phyloP scores from a whole-genome alignment of 352 stramenopile species.

The Aphanomyces euteiches region DNA sequence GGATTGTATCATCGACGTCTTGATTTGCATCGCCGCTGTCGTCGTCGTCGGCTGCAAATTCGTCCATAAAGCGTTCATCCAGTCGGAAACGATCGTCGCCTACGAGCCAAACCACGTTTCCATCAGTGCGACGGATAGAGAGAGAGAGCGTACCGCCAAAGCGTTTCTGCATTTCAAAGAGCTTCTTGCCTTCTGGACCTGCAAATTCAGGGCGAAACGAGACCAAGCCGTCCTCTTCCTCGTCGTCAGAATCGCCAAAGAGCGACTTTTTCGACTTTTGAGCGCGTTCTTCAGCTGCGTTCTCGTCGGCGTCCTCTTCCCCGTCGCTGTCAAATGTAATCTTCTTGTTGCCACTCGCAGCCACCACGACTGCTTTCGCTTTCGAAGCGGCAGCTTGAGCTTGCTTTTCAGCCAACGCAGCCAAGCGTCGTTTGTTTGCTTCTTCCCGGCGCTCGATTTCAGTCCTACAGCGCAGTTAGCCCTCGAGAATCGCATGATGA shows the following conservation, averaged over 20 bases:
- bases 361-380: slow-evolving; percentile 40
- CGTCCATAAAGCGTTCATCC: slow-evolving; percentile 67
- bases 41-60: slow-evolving; percentile 55
- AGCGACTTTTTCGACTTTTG: slow-evolving; percentile 36
- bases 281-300: neutral
- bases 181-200: slow-evolving; percentile 56
- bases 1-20: slow-evolving; percentile 37
- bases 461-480: neutral
- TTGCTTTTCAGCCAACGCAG: slow-evolving; percentile 49
- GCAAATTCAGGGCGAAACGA: slow-evolving; percentile 68
- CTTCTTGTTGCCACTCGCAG: slow-evolving; percentile 48
- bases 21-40: slow-evolving; percentile 35
- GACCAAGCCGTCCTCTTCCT: slow-evolving; percentile 34
- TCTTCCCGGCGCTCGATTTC: slow-evolving; percentile 31
- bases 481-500: neutral
- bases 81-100: slow-evolving; percentile 72
- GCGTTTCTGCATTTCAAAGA: slow-evolving; percentile 81
- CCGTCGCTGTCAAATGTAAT: slow-evolving; percentile 74
- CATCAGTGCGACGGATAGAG: neutral
- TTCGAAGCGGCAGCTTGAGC: slow-evolving; percentile 35
- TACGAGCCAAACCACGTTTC: neutral
- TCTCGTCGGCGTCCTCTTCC: slow-evolving; percentile 42
- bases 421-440: slow-evolving; percentile 47
- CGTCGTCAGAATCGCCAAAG: slow-evolving; percentile 41
- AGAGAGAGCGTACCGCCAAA: slow-evolving; percentile 42